Percentiles rank a stretch among this genome's conserved stretches.
phyloP scores from a whole-genome alignment of 2,329 filamentous ascomycete genomes.

The Beauveria brongniartii region DNA sequence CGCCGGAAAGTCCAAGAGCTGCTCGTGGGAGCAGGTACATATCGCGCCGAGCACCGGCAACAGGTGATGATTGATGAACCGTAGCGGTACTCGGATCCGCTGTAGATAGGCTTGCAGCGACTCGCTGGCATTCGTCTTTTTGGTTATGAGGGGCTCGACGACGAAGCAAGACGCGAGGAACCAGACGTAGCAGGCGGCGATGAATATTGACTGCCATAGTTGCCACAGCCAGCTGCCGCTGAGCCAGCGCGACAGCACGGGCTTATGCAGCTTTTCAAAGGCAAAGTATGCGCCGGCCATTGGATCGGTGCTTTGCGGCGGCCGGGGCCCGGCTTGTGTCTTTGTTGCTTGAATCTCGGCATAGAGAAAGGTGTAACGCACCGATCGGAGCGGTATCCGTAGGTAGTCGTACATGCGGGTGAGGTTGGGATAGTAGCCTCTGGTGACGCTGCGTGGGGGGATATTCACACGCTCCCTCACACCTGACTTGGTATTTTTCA shows the following conservation, averaged over 20 bases:
- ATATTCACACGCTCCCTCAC: constrained; percentile 29
- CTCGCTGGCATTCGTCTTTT: constrained; percentile 23
- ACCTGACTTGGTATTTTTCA: constrained; percentile 24
- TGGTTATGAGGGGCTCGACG: constrained; percentile 25
- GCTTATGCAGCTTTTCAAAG: constrained; percentile 11
- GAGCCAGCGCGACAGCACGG: constrained; percentile 13
- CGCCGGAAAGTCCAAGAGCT: constrained; percentile 43
- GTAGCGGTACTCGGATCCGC: constrained; percentile 40
- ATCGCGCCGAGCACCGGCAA: constrained; percentile 47
- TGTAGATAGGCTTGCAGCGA: constrained; percentile 39
- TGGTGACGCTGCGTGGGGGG: constrained; percentile 30
- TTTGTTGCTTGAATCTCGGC: constrained; percentile 18
- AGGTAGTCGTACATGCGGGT: constrained; percentile 49
- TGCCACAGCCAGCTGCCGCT: background rate
- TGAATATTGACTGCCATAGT: constrained; percentile 17
- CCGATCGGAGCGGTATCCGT: constrained; percentile 38
- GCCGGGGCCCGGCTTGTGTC: constrained; percentile 12
- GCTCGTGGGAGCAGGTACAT: constrained; percentile 44
- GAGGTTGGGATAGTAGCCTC: constrained; percentile 46
- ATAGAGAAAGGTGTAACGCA: constrained; percentile 47
- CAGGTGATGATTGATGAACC: constrained; percentile 41
- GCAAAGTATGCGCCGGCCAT: constrained; percentile 36
- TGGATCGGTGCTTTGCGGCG: constrained; percentile 3
- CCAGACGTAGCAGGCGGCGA: constrained; percentile 43
- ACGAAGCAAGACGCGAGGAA: constrained; percentile 45